Evolutionary conservation across 805 yeast species (phyloP).

Genomic region (Jamesozyma hellenica): DNA sequence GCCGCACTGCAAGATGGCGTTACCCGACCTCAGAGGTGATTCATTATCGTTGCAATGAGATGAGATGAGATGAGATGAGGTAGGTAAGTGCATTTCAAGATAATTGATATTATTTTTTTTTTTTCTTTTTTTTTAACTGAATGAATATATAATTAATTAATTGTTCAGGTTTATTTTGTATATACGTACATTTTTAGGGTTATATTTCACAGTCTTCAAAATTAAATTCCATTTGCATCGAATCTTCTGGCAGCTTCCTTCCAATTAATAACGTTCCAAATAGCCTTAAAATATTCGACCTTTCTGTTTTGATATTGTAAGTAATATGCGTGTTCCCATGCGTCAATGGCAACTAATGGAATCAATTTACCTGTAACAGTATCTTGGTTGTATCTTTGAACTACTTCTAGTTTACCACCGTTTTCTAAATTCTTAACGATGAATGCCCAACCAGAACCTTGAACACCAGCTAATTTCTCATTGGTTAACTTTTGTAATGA

Average conservation of each 20-base stretch:
- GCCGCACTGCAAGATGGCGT: no score
- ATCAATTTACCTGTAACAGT: conserved; percentile 59
- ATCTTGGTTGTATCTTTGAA: conserved; percentile 80
- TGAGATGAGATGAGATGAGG: not conserved
- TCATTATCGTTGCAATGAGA: not conserved
- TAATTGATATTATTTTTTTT: no score
- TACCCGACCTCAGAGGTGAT: no score
- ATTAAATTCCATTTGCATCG: conserved; percentile 15
- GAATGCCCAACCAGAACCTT: conserved; percentile 96
- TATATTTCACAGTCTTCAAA: no score
- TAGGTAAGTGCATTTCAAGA: no score
- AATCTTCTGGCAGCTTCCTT: conserved; percentile 74
- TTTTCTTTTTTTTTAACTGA: no score
- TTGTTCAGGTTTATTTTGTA: no score
- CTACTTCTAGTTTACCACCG: conserved; percentile 60
- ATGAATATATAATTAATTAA: no score
- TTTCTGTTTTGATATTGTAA: conserved; percentile 87
- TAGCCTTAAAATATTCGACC: conserved; percentile 84
- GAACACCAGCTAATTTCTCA: conserved; percentile 70
- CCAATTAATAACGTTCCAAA: conserved; percentile 94
- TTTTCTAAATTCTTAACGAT: conserved; percentile 69
- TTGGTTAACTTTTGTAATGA: conserved; percentile 54
- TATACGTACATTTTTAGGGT: no score
- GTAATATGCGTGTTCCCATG: conserved; percentile 96
- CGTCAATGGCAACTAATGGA: conserved; percentile 83